Base-by-base conservation (phyloP, 495 filamentous ascomycete species). In the Tuber melanosporum region DNA sequence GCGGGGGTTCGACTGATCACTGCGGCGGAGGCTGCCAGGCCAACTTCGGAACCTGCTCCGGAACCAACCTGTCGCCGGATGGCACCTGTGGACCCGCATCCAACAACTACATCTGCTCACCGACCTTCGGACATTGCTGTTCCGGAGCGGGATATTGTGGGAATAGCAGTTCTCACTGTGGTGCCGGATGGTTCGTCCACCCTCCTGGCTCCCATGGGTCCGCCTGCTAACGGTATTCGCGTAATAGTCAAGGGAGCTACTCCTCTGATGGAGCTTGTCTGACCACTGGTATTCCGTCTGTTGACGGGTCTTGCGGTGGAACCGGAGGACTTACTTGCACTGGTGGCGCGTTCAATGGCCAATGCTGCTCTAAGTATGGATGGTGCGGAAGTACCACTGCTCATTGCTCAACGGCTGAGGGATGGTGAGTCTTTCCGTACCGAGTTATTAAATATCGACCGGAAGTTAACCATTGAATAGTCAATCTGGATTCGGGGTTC, bases 91-190 rank as follows among this genome's bases (percentile, higher is more conserved):
- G 78, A 10, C 72, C 47, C 41, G 43, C 42, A 22, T 57, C 14
- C n/a, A 75, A 42, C 0, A 62, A 17, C 19, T 80, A 78, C 44
- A 20, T 10, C 7, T 79, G 77, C n/a, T 43, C 15, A 36, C 7
- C 52, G 3, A 19, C 0, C 10, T 5, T 5, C 7, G n/a, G 22
- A 0, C 62, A 46, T 9, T 80, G 78, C 46, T 80, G 78, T 15
- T 80, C 78, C 2, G 7, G 9, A 15, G 57, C 44, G n/a, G 77
- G 76, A 12, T 79, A 32, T 42, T 78, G 78, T 22, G 76, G 76
- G 7, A 79, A 47, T 26, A 45, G 20, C 7, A 32, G n/a, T 26
- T 36, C 20, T 19, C 71, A 76, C 44, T 80, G 78, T 36, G 78
- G 78, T 3, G 49, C 36, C 39, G 77, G 77, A 43, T 80, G 78